A percentile compares a stretch with the other conserved stretches of the same genome.
Conservation (phyloP, 2,329 filamentous ascomycete genomes). For the Xylariaceae sp. region DNA sequence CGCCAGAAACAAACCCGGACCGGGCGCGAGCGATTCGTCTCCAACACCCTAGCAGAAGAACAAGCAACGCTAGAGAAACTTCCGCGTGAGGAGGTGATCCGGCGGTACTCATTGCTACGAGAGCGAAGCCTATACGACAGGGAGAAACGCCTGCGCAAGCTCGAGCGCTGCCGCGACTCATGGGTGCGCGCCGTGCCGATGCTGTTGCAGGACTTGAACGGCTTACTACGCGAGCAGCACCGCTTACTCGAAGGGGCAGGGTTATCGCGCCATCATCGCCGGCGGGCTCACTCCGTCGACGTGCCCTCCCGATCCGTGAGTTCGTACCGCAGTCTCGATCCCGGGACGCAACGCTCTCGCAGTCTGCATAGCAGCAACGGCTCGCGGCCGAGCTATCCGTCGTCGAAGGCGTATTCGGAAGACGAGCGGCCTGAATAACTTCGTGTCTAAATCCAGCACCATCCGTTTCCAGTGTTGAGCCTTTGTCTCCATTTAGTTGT, state of each 20-base stretch:
- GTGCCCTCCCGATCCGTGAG: constrained; percentile 1
- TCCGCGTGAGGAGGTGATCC: constrained; percentile 33
- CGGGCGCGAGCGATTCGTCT: constrained; percentile 25
- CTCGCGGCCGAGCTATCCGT: background rate
- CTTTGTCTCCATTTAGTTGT: background rate
- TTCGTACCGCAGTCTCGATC: constrained; percentile 2
- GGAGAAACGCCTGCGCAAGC: constrained; percentile 42
- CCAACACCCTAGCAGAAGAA: constrained; percentile 23
- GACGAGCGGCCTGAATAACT: background rate
- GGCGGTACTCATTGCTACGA: constrained; percentile 40
- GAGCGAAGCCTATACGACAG: constrained; percentile 45
- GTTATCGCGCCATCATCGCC: background rate
- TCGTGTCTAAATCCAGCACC: background rate
- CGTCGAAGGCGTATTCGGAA: background rate
- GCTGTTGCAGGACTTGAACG: constrained; percentile 43
- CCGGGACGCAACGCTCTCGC: constrained; percentile 7
- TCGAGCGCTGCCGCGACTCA: constrained; percentile 46
- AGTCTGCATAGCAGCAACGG: constrained; percentile 9
- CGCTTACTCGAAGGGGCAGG: constrained; percentile 28
- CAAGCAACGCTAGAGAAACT: constrained; percentile 26
- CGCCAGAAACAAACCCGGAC: constrained; percentile 18
- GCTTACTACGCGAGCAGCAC: constrained; percentile 29
- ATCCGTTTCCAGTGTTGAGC: background rate
- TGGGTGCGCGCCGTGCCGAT: constrained; percentile 44
- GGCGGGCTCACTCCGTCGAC: constrained; percentile 11